Base-by-base conservation (phyloP, 495 filamentous ascomycete genomes). In the Aspergillus haitiensis region DNA sequence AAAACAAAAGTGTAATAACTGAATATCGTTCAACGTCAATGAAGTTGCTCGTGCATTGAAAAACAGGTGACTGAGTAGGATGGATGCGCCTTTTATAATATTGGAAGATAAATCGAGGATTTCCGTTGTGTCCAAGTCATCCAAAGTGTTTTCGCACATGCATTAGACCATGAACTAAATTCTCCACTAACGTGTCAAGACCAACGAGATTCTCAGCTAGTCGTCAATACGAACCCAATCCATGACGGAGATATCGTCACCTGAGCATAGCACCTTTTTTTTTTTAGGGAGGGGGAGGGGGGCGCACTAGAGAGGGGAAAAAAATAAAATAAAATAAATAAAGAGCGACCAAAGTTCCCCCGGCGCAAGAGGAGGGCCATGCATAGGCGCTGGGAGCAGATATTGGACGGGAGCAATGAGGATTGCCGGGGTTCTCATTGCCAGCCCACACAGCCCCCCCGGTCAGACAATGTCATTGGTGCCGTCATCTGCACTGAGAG, bases 231-330 rank as follows among this genome's bases (percentile, higher is more conserved):
- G 64, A 67, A 64, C 54, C n/a, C 55, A 37, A 62, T 55, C 58
- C 58, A 63, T 58, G 62, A 47, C 58, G 61, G 21, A 27, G 21
- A 58, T 55, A 64, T 58, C 57, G 64, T 67, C 65, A 67, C 55
- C 55, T 67, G 65, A 64, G 62, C 65, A 54, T 11, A 36, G 44
- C 53, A 13, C 58, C 11, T 49, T 31, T 48, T 52, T 52, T 61
- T 47, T 40, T 40, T 55, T 48, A 47, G 52, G 50, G 51, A 47
- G 33, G 46, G 36, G 35, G 12, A 21, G 31, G 27, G 11, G 32
- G 44, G 50, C n/a, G 53, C 9, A 27, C 46, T 36, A 34, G 49
- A 40, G 53, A 15, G 21, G 16, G 15, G 31, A 18, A 9, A n/a
- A n/a, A n/a, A n/a, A n/a, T n/a, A n/a, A n/a, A 45, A 60, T 35